Percentiles rank a stretch among this genome's conserved stretches.
Conservation (phyloP, 1,284 basidiomycete species). For the Takashimella koratensis region DNA sequence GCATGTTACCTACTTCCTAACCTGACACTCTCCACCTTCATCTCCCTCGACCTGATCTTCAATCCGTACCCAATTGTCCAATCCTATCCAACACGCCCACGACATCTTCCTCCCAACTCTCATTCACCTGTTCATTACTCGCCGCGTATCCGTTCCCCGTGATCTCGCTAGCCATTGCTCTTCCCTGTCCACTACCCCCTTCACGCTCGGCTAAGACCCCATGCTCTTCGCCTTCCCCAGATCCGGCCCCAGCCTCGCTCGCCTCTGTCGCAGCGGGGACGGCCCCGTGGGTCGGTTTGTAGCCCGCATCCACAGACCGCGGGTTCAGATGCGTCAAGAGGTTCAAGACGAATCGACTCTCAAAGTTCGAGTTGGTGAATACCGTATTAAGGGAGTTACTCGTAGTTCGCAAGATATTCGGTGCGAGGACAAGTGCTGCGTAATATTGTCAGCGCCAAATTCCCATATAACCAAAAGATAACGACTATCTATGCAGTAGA, state of each 20-base stretch:
- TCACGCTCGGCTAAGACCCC: too few species aligned
- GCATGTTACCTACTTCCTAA: too few species aligned
- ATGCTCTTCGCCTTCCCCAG: too few species aligned
- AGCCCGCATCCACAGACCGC: constrained; percentile 66
- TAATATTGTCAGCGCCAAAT: constrained; percentile 42
- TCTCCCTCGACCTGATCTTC: too few species aligned
- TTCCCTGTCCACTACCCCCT: too few species aligned
- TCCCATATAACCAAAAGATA: too few species aligned
- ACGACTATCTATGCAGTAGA: too few species aligned
- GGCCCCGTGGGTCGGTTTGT: constrained; percentile 42
- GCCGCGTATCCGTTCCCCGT: not conserved
- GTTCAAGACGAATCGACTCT: constrained; percentile 80
- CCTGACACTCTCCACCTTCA: too few species aligned
- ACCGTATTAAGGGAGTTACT: constrained; percentile 78
- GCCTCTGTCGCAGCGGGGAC: too few species aligned
- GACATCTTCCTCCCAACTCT: not conserved
- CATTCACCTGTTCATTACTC: not conserved
- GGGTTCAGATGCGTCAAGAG: constrained; percentile 74
- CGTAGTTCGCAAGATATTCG: constrained; percentile 76
- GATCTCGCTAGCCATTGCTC: too few species aligned
- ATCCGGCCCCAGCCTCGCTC: too few species aligned
- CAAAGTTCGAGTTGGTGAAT: constrained; percentile 83
- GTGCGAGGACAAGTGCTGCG: constrained; percentile 72
- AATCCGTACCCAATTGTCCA: too few species aligned
- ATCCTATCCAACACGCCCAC: not conserved